Base-by-base conservation (phyloP, 1,284 basidiomycete species). In the Abortiporus biennis region DNA sequence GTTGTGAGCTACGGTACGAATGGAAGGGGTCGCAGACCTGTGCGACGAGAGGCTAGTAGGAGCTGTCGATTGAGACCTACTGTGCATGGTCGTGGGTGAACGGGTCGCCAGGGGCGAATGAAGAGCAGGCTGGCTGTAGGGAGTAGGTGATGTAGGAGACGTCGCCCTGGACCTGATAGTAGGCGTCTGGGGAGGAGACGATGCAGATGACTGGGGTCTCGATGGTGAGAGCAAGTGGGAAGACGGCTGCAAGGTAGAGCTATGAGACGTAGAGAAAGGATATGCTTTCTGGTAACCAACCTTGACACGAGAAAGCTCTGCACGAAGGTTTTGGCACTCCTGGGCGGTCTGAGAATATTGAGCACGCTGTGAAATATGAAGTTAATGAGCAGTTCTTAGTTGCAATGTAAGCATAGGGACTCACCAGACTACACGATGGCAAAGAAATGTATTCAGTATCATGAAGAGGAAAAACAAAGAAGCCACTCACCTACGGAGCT, bases 271-370 rank as follows among this genome's bases (percentile, higher is more conserved):
- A n/a, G n/a, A n/a, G n/a, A n/a, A n/a, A n/a, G n/a, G n/a, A n/a
- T n/a, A n/a, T n/a, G n/a, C n/a, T n/a, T n/a, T n/a, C n/a, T n/a
- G n/a, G n/a, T n/a, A n/a, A n/a, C 27, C 48, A 44, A 56, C 48
- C 45, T 61, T 60, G 37, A 53, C 40, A 40, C 80, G 73, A 59
- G 63, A 74, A 44, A 84, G 62, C 62, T 87, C 84, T 44, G 71
- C 67, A 38, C 78, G 78, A 36, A 86, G 71, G 53, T 68, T 68
- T 55, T 80, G 76, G 54, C 71, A 77, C 63, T 87, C 83, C 63
- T 80, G 79, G 44, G 74, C 67, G 69, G 80, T 82, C 67, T 80
- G 75, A 49, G 69, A 66, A 62, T 78, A 79, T 57, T 74, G 69
- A 44, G 67, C 57, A 60, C 78, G 74, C 80, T 84, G 54, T 23